These are phyloP conservation scores for Salvia splendens DNA, from an alignment of 257 asterid genomes.

Conservation along the genomic window DNA sequence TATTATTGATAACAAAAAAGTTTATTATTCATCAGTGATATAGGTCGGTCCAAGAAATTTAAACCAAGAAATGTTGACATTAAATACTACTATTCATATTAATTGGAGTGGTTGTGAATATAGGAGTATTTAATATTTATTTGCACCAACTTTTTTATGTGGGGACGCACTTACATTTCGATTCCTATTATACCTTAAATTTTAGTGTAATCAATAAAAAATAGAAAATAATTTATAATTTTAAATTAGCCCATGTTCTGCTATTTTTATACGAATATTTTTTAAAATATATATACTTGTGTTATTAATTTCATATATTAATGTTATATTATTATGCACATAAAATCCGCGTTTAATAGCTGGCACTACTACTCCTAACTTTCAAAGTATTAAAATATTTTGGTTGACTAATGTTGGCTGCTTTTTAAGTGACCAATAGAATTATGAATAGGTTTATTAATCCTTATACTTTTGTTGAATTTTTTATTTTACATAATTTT, in stretches of 20 bases:
- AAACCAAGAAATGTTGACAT: background rate
- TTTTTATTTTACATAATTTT: no score
- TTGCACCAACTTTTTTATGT: slow-evolving; percentile 22
- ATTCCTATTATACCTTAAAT: background rate
- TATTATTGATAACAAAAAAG: no score
- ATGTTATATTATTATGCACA: slow-evolving; percentile 23
- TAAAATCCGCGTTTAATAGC: slow-evolving; percentile 20
- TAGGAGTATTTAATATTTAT: background rate
- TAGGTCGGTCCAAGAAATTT: no score
- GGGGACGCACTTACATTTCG: background rate
- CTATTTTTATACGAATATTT: no score
- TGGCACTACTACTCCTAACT: slow-evolving; percentile 27
- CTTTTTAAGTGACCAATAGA: slow-evolving; percentile 2
- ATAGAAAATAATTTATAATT: no score
- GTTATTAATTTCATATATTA: background rate
- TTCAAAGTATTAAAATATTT: slow-evolving; percentile 1
- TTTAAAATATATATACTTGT: background rate
- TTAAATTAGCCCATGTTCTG: background rate
- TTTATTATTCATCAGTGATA: no score
- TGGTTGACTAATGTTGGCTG: slow-evolving; percentile 28
- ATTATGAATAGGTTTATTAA: background rate
- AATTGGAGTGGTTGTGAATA: slow-evolving; percentile 1
- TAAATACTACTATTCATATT: background rate
- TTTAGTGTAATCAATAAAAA: no score
- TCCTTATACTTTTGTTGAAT: no score